These are phyloP conservation scores for Malassezia vespertilionis DNA, from an alignment of 1,284 basidiomycete genomes.

Conservation along the genomic window DNA sequence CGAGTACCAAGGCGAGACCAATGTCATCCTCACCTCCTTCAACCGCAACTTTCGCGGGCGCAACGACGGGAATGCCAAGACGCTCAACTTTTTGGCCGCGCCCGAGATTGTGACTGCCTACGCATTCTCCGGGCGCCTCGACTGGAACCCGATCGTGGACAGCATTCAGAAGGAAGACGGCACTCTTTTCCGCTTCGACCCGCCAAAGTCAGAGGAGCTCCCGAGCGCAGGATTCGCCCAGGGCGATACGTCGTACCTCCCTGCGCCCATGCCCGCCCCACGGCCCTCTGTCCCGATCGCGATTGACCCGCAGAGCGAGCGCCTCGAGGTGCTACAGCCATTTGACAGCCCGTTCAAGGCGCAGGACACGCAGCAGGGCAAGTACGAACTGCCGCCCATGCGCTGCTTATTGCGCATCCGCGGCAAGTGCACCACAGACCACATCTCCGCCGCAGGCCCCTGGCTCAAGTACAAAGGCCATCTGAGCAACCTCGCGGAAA, in stretches of 20 bases:
- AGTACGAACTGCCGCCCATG: constrained; percentile 62
- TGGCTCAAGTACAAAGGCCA: constrained; percentile 97
- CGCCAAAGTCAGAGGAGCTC: constrained; percentile 74
- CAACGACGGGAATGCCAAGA: constrained; percentile 88
- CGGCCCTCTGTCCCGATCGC: constrained; percentile 64
- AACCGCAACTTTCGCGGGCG: constrained; percentile 96
- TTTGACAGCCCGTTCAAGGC: constrained; percentile 67
- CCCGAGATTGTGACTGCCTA: constrained; percentile 88
- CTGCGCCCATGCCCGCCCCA: constrained; percentile 59
- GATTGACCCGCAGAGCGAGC: constrained; percentile 51
- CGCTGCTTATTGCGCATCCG: constrained; percentile 74
- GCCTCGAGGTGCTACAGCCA: constrained; percentile 76
- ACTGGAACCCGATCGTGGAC: constrained; percentile 89
- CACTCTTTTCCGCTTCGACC: constrained; percentile 66
- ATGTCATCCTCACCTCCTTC: constrained; percentile 93
- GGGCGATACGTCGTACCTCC: constrained; percentile 69
- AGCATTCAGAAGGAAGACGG: constrained; percentile 65
- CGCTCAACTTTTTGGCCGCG: constrained; percentile 97
- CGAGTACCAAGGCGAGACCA: constrained; percentile 79
- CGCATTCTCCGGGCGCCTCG: constrained; percentile 83
- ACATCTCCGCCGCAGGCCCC: constrained; percentile 45
- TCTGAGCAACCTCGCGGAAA: constrained; percentile 89
- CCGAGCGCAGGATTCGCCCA: constrained; percentile 71
- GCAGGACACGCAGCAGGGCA: constrained; percentile 41
- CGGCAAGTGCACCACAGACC: constrained; percentile 95